Conservation (phyloP, 2,329 filamentous ascomycete species). For the Thelonectria blattea region DNA sequence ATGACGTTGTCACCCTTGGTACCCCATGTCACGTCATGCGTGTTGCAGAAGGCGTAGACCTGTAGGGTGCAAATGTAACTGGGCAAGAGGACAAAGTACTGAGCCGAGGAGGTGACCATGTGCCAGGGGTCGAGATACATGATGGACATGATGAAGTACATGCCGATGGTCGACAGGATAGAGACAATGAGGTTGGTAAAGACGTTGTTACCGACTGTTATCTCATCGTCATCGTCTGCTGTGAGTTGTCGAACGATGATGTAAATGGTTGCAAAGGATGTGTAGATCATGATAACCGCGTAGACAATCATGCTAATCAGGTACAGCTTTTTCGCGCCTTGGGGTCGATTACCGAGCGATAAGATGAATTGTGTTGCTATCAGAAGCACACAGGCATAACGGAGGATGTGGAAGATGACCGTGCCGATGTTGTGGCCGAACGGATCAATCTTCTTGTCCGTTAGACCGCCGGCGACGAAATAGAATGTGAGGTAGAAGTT, state of each 20-base stretch:
- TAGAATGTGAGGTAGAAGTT: constrained; percentile 99
- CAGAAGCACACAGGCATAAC: constrained; percentile 84
- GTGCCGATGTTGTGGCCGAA: constrained; percentile 87
- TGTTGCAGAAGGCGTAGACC: constrained; percentile 86
- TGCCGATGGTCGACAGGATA: constrained; percentile 83
- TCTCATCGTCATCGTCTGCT: constrained; percentile 47
- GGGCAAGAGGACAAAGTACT: constrained; percentile 93
- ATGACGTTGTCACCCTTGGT: constrained; percentile 98
- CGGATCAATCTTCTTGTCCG: constrained; percentile 80
- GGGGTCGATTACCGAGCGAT: constrained; percentile 92
- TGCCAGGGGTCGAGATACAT: constrained; percentile 98
- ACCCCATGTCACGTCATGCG: constrained; percentile 40
- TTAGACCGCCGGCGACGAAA: constrained; percentile 91
- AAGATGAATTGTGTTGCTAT: constrained; percentile 97
- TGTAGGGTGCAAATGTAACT: constrained; percentile 96
- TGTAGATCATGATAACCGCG: constrained; percentile 93
- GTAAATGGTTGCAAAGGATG: constrained; percentile 85
- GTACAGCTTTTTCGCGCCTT: constrained; percentile 92
- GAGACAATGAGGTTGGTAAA: constrained; percentile 96
- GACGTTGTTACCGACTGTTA: constrained; percentile 79
- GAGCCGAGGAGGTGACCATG: constrained; percentile 89
- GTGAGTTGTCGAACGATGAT: constrained; percentile 85
- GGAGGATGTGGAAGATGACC: constrained; percentile 84
- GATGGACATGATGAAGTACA: constrained; percentile 97
- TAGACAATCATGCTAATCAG: constrained; percentile 89